phyloP scores from a whole-genome alignment of 345 rosid species.

The Raphanus raphanistrum region DNA sequence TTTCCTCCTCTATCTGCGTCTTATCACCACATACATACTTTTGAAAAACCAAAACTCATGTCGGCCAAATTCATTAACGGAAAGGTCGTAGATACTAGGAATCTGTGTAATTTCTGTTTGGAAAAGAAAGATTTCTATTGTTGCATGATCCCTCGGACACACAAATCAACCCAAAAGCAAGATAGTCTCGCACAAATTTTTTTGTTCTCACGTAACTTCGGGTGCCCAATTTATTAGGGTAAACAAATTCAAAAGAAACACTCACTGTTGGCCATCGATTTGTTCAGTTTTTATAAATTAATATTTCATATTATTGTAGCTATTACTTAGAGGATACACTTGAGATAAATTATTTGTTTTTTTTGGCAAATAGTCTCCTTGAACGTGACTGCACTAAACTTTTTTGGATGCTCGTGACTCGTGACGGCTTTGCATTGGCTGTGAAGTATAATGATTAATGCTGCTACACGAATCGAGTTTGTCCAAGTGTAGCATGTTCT shows the following conservation, averaged over 20 bases:
- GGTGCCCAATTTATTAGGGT: not conserved
- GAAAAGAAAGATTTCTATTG: not conserved
- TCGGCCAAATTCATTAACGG: conserved; percentile 8
- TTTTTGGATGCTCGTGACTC: conserved; percentile 36
- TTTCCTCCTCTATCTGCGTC: conserved; percentile 34
- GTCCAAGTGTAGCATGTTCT: conserved; percentile 20
- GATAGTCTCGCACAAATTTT: not conserved
- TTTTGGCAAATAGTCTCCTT: conserved; percentile 11
- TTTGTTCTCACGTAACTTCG: not conserved
- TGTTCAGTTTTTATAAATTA: not conserved
- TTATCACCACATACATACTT: conserved; percentile 39
- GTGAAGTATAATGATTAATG: conserved; percentile 20
- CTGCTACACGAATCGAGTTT: conserved; percentile 13
- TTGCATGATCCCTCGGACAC: not conserved
- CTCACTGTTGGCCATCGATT: not conserved
- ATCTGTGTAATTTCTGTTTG: not conserved
- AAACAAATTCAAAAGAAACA: not conserved
- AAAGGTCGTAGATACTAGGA: not conserved
- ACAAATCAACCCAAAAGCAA: not conserved
- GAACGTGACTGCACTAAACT: conserved; percentile 34
- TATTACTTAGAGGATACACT: not conserved
- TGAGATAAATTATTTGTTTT: not conserved
- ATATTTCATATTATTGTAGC: not conserved
- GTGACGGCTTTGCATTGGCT: conserved; percentile 31
- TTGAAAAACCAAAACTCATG: not conserved